phyloP scores from a whole-genome alignment of 768 basidiomycete genomes.

The Gelatoporia subvermispora region DNA sequence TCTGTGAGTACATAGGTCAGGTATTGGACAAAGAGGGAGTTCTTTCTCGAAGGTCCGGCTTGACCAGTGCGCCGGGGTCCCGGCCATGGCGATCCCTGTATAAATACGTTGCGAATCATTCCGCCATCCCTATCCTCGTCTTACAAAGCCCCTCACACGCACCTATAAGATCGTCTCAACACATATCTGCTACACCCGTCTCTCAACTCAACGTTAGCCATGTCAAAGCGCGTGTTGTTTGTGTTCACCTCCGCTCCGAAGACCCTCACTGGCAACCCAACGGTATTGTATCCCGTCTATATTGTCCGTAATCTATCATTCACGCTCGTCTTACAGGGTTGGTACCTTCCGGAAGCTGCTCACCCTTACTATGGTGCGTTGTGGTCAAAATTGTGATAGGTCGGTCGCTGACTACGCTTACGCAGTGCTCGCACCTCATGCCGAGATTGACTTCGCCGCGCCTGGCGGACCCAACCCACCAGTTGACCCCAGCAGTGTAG shows the following conservation, averaged over 20 bases:
- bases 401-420: background rate
- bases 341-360: conserved; percentile 65
- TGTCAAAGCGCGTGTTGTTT: conserved; percentile 46
- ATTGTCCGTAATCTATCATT: background rate
- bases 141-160: no score
- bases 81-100: no score
- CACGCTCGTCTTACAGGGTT: conserved; percentile 43
- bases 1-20: no score
- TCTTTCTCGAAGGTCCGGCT: no score
- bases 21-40: no score
- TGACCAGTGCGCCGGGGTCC: no score
- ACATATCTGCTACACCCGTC: no score
- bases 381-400: no score
- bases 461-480: conserved; percentile 62
- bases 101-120: no score
- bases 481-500: conserved; percentile 51
- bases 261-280: conserved; percentile 45
- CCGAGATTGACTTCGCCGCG: conserved; percentile 40
- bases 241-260: conserved; percentile 68
- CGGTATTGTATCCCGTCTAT: conserved; percentile 31
- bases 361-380: conserved; percentile 28
- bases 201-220: no score
- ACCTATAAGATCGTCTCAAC: no score
- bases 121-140: no score
- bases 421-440: conserved; percentile 28